Conservation (phyloP, 164 flowering plant genomes). For the Vitis cinerea region DNA sequence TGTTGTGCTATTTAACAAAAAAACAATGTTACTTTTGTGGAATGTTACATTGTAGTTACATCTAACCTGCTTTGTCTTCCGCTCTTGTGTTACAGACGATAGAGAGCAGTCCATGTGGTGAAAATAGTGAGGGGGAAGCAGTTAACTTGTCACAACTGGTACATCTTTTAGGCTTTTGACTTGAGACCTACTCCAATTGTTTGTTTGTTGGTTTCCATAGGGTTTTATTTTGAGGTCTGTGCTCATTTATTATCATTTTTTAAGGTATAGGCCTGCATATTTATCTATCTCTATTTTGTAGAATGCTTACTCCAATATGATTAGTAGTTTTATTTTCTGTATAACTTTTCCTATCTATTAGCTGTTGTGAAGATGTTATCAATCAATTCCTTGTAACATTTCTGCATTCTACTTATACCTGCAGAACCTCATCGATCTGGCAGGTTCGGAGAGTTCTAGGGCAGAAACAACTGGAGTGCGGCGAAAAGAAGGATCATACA, state of each 20-base stretch:
- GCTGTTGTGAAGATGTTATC: background rate
- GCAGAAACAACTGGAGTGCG: slow-evolving; percentile 94
- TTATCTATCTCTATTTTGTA: too few relatives aligned
- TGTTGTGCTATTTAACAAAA: slow-evolving; percentile 3
- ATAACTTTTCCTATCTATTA: background rate
- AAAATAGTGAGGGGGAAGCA: slow-evolving; percentile 75
- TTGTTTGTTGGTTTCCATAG: background rate
- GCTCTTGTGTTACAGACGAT: slow-evolving; percentile 60
- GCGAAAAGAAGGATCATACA: slow-evolving; percentile 94
- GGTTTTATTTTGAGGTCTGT: background rate
- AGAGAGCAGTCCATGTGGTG: slow-evolving; percentile 94
- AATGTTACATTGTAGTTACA: too few relatives aligned
- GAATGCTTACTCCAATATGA: background rate
- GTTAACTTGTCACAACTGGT: slow-evolving; percentile 95
- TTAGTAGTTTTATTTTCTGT: background rate
- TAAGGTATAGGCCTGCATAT: too few relatives aligned
- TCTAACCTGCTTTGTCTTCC: background rate
- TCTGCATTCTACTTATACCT: slow-evolving; percentile 35
- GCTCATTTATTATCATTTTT: background rate
- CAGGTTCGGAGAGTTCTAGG: slow-evolving; percentile 99
- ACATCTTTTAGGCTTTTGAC: slow-evolving; percentile 16
- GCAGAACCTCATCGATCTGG: slow-evolving; percentile 99
- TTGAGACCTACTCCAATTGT: background rate
- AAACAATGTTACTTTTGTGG: background rate
- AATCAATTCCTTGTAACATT: slow-evolving; percentile 15